phyloP scores from a whole-genome alignment of 306 rosid species.

The Pterocarpus macrocarpus region DNA sequence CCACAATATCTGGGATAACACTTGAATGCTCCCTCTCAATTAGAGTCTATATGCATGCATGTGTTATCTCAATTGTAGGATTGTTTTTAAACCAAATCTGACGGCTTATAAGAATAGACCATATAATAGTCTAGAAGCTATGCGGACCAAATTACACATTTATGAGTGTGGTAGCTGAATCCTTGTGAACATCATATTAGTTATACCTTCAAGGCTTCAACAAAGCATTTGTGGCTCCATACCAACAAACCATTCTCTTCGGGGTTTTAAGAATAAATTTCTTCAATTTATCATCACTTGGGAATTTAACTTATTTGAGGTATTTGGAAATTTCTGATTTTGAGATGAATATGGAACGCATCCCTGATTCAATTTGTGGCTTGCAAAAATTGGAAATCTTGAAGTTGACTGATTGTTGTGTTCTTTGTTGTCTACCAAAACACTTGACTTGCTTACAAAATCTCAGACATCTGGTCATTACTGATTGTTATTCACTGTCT shows the following conservation, averaged over 20 bases:
- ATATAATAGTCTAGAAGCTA: no score
- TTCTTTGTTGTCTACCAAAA: neutral
- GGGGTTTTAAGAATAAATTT: neutral
- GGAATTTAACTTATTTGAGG: neutral
- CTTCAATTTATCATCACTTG: no score
- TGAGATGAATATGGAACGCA: neutral
- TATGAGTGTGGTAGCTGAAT: neutral
- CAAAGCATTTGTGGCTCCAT: neutral
- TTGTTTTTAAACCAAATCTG: no score
- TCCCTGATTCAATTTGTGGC: neutral
- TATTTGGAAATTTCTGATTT: neutral
- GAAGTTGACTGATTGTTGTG: neutral
- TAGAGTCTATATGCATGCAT: no score
- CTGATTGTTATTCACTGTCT: neutral
- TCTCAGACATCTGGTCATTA: conserved; percentile 15
- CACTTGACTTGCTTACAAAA: neutral
- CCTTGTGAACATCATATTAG: neutral
- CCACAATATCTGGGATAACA: no score
- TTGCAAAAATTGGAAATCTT: neutral
- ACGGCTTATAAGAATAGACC: no score
- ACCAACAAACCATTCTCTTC: neutral
- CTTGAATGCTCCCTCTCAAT: no score
- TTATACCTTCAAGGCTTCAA: neutral
- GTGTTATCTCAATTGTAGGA: no score
- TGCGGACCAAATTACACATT: no score